Base-by-base conservation (phyloP, 495 filamentous ascomycete species). In the Lasiosphaeriaceae sp. region DNA sequence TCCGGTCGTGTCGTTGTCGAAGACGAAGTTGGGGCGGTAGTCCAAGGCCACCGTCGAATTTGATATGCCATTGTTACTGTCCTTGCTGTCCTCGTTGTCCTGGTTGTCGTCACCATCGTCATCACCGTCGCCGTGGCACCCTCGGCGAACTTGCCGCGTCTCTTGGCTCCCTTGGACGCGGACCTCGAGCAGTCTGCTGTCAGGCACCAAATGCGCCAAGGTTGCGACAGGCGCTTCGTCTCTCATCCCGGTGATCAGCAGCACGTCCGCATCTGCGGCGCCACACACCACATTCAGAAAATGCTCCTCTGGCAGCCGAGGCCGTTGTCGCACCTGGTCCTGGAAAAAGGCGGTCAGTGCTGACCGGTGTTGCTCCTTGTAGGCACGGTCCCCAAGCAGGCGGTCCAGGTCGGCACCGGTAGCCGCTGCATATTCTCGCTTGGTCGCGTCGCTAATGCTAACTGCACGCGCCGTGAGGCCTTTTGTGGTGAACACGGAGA, bases 211-310 rank as follows among this genome's bases (percentile, higher is more conserved):
- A 75, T 79, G 77, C 26, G 80, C 81, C 1, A 82, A 77, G 47
- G 58, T 50, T 57, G 79, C 72, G 34, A 88, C 78, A 4, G 83
- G 83, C 5, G 81, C 78, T 62, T 82, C 71, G 56, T 87, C 84
- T 75, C 82, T 84, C 80, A 88, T 83, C 5, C 85, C 85, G 0
- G 83, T 86, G 64, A 88, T 82, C 31, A 88, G 54, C 47, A 86
- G 72, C 50, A 85, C 82, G 57, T 86, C 77, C 19, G 74, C 70
- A 71, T 79, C 77, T 58, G 29, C 63, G 20, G 74, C 74, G 41
- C 54, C 48, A 57, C 70, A 29, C 16, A 86, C 79, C 37, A 77
- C 64, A 57, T 75, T 58, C 37, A 79, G 58, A 63, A 87, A 86
- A 71, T 84, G 77, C 64, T 83, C 75, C 62, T 81, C 75, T 61